A percentile compares a stretch with the other conserved stretches of the same genome.
Conservation (phyloP, 1,139 yeast species). For the Geotrichum siamense region DNA sequence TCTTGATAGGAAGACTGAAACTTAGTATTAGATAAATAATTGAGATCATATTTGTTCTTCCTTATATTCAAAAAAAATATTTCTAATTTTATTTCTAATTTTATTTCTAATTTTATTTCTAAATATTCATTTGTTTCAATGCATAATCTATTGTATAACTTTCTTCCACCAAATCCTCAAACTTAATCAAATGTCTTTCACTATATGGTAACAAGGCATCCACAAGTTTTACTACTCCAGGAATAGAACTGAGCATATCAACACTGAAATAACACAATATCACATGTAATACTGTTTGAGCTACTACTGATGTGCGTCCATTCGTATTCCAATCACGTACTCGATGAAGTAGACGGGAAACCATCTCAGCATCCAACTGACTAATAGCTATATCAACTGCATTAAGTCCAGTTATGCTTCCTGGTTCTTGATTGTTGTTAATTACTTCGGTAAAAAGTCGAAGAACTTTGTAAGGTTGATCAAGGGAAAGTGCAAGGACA, state of each 20-base stretch:
- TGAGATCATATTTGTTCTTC: background rate
- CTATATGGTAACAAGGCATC: slow-evolving; percentile 77
- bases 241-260: slow-evolving; percentile 53
- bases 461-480: slow-evolving; percentile 80
- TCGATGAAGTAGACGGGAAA: slow-evolving; percentile 52
- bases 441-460: slow-evolving; percentile 58
- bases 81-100: slow-evolving; percentile 5
- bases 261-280: slow-evolving; percentile 50
- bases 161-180: slow-evolving; percentile 75
- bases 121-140: slow-evolving; percentile 48
- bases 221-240: slow-evolving; percentile 60
- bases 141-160: slow-evolving; percentile 82
- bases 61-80: background rate
- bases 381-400: slow-evolving; percentile 62
- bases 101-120: slow-evolving; percentile 7
- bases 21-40: background rate
- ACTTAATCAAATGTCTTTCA: slow-evolving; percentile 71
- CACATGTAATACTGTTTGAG: slow-evolving; percentile 68
- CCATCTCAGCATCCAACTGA: slow-evolving; percentile 48
- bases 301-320: slow-evolving; percentile 67
- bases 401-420: slow-evolving; percentile 47
- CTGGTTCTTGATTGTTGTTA: slow-evolving; percentile 25
- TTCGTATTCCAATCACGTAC: slow-evolving; percentile 94
- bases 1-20: too few relatives aligned
- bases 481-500: slow-evolving; percentile 70